Percentiles rank a stretch among this genome's conserved stretches.
Evolutionary conservation across 495 filamentous ascomycete genomes (phyloP).

Genomic region (Talaromyces nanjingensis): DNA sequence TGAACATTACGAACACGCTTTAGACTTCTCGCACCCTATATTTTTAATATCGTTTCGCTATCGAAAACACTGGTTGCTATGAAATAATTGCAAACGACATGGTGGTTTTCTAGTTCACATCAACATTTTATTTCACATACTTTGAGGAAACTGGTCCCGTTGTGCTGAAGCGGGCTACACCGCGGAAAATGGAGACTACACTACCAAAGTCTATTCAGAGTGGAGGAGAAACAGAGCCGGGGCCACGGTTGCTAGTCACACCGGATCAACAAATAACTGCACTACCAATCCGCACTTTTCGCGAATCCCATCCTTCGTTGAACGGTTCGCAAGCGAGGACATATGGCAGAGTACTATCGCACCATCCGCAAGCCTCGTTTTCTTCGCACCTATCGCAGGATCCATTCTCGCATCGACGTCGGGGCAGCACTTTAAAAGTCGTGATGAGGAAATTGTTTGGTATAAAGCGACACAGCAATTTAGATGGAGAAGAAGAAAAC

Average conservation of each 20-base stretch:
- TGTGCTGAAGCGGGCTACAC: not conserved
- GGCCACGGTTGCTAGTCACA: not conserved
- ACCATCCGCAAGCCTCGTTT: slow-evolving; percentile 5
- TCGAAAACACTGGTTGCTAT: not conserved
- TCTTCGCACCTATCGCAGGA: slow-evolving; percentile 9
- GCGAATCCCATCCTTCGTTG: slow-evolving; percentile 4
- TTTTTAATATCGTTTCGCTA: not conserved
- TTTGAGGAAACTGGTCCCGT: not conserved
- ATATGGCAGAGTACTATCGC: not conserved
- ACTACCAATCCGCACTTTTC: slow-evolving; percentile 6
- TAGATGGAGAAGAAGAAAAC: slow-evolving; percentile 23
- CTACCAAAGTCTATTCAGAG: slow-evolving; percentile 7
- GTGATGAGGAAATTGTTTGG: slow-evolving; percentile 45
- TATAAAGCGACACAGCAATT: slow-evolving; percentile 32
- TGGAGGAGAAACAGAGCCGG: not conserved
- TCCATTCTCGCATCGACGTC: slow-evolving; percentile 27
- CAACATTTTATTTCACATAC: not conserved
- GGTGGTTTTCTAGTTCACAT: not conserved
- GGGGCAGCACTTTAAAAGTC: slow-evolving; percentile 37
- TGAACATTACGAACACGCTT: not conserved
- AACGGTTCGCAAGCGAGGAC: not conserved
- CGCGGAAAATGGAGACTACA: slow-evolving; percentile 10
- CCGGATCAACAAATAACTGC: slow-evolving; percentile 6
- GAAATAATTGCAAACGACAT: not conserved
- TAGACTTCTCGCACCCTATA: not conserved